phyloP scores from a whole-genome alignment of 768 basidiomycete species.

The Leccinellum rugosiceps region DNA sequence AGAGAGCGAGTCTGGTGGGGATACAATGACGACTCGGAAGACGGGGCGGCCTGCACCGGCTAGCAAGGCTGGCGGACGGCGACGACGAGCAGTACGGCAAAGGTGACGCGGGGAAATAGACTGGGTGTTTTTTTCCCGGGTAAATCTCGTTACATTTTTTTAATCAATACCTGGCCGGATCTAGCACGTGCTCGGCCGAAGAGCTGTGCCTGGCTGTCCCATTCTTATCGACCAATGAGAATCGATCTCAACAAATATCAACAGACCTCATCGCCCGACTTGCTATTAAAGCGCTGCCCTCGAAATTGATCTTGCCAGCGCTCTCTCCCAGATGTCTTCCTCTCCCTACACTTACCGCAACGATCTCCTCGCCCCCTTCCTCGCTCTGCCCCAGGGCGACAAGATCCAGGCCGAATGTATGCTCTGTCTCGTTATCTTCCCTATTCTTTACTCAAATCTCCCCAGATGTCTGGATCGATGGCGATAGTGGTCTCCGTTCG shows the following conservation, averaged over 20 bases:
- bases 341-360: slow-evolving; percentile 54
- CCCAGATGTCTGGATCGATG: slow-evolving; percentile 97
- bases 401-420: slow-evolving; percentile 94
- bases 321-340: slow-evolving; percentile 21
- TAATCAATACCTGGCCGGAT: neutral
- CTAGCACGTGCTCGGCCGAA: slow-evolving; percentile 7
- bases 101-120: slow-evolving; percentile 32
- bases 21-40: slow-evolving; percentile 28
- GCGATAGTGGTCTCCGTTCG: slow-evolving; percentile 88
- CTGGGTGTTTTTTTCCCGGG: neutral
- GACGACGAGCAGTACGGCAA: slow-evolving; percentile 56
- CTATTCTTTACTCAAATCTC: slow-evolving; percentile 3
- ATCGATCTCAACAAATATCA: slow-evolving; percentile 23
- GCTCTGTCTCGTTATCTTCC: slow-evolving; percentile 19
- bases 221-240: slow-evolving; percentile 33
- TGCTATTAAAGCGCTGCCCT: slow-evolving; percentile 24
- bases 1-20: slow-evolving; percentile 44
- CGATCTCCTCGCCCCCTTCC: slow-evolving; percentile 87
- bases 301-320: neutral
- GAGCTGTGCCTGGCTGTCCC: neutral
- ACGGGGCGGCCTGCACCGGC: slow-evolving; percentile 37
- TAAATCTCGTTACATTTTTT: neutral
- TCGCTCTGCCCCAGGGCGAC: slow-evolving; percentile 84
- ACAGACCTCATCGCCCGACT: slow-evolving; percentile 13
- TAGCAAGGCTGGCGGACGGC: slow-evolving; percentile 58